Evolutionary conservation across 306 rosid species (phyloP).

Genomic region (Citrullus colocynthis): DNA sequence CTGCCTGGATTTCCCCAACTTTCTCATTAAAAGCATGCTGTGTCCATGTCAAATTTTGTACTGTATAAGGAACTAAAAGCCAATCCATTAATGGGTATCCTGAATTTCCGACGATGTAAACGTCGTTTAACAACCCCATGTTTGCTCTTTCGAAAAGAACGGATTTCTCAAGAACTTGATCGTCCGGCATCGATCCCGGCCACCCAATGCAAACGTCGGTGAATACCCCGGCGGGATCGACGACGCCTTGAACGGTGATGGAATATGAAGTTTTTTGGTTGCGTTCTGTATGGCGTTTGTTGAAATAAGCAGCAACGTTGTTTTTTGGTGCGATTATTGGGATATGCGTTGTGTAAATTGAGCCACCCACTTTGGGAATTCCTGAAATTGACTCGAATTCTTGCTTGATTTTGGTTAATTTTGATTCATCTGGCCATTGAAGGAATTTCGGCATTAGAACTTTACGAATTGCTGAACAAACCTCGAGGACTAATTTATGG

Average conservation of each 20-base stretch:
- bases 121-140: constrained; percentile 44
- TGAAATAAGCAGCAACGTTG: constrained; percentile 73
- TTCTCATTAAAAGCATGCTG: constrained; percentile 89
- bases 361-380: constrained; percentile 74
- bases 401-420: constrained; percentile 31
- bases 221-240: constrained; percentile 61
- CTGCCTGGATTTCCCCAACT: constrained; percentile 56
- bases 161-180: constrained; percentile 68
- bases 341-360: constrained; percentile 78
- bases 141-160: constrained; percentile 62
- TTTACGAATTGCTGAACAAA: constrained; percentile 65
- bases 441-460: constrained; percentile 79
- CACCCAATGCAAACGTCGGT: constrained; percentile 87
- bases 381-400: constrained; percentile 61
- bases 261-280: constrained; percentile 79
- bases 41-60: constrained; percentile 70
- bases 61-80: constrained; percentile 73
- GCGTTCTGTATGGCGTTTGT: constrained; percentile 79
- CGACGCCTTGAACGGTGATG: constrained; percentile 86
- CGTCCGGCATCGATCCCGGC: constrained; percentile 97
- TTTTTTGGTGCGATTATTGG: constrained; percentile 89
- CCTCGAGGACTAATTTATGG: constrained; percentile 82
- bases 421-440: constrained; percentile 63
- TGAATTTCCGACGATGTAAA: constrained; percentile 63
- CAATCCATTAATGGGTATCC: constrained; percentile 81